Conservation (phyloP, 2,329 filamentous ascomycete genomes). For the Ophiocordyceps robertsii region DNA sequence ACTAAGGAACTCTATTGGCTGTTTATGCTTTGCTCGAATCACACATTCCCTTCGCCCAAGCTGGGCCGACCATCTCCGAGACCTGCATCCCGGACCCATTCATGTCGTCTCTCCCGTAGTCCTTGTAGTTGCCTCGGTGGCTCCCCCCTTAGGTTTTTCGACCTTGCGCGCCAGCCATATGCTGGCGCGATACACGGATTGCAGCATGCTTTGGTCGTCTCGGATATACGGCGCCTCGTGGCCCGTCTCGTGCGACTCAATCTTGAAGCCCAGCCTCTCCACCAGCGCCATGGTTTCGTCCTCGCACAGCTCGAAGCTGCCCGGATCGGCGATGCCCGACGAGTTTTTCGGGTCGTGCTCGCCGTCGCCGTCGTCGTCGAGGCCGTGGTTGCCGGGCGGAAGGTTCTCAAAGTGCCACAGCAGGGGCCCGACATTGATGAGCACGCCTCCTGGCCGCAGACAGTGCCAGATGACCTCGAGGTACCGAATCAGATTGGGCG, state of each 20-base stretch:
- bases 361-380: conserved; percentile 35
- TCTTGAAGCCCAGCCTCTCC: conserved; percentile 58
- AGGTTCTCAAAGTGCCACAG: conserved; percentile 92
- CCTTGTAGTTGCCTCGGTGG: background rate
- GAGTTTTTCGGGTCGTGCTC: conserved; percentile 34
- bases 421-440: conserved; percentile 82
- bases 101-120: background rate
- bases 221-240: conserved; percentile 77
- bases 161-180: conserved; percentile 77
- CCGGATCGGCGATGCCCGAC: conserved; percentile 72
- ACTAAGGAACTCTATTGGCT: too few relatives aligned
- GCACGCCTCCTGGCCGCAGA: conserved; percentile 62
- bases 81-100: too few relatives aligned
- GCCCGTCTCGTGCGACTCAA: conserved; percentile 48
- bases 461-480: conserved; percentile 72
- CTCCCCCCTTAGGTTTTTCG: conserved; percentile 4
- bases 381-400: conserved; percentile 42
- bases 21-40: too few relatives aligned
- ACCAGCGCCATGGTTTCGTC: conserved; percentile 77
- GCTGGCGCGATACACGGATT: conserved; percentile 65
- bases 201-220: conserved; percentile 72
- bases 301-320: conserved; percentile 78
- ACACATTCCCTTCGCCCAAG: too few relatives aligned
- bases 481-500: conserved; percentile 83
- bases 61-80: background rate